Conservation (phyloP, 2,329 filamentous ascomycete species). For the Rhynchosporium graminicola region DNA sequence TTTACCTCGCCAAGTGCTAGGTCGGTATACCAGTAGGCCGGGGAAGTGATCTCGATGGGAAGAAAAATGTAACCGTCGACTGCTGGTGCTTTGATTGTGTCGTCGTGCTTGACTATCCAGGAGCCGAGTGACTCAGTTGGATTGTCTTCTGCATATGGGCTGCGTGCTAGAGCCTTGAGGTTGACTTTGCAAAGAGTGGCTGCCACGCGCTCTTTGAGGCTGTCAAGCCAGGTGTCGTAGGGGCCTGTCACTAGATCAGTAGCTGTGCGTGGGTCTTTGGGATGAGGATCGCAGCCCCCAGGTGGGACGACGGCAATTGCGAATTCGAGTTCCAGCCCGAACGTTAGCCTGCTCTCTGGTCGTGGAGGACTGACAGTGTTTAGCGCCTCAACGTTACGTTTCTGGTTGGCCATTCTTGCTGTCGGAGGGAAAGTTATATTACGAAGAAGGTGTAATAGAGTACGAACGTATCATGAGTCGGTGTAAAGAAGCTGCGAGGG, state of each 20-base stretch:
- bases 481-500: no score
- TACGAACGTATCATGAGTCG: no score
- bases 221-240: not conserved
- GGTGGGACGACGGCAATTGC: conserved; percentile 20
- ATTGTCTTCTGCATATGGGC: not conserved
- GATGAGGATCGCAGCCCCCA: conserved; percentile 19
- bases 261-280: conserved; percentile 2
- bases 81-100: conserved; percentile 5
- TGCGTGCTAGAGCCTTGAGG: not conserved
- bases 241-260: not conserved
- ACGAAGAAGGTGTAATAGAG: not conserved
- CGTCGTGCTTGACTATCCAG: conserved; percentile 23
- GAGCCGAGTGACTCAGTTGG: not conserved
- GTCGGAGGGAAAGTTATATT: not conserved
- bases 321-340: conserved; percentile 34
- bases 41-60: conserved; percentile 27
- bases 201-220: conserved; percentile 12
- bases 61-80: conserved; percentile 15
- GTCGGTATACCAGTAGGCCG: conserved; percentile 20
- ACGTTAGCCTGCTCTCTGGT: conserved; percentile 19
- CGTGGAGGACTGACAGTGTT: not conserved
- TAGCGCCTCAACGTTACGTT: no score
- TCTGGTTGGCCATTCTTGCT: not conserved
- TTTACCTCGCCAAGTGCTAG: conserved; percentile 19
- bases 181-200: conserved; percentile 12